Base-by-base conservation (phyloP, 169 alveolate genomes). In the Ichthyophthirius multifiliis region DNA sequence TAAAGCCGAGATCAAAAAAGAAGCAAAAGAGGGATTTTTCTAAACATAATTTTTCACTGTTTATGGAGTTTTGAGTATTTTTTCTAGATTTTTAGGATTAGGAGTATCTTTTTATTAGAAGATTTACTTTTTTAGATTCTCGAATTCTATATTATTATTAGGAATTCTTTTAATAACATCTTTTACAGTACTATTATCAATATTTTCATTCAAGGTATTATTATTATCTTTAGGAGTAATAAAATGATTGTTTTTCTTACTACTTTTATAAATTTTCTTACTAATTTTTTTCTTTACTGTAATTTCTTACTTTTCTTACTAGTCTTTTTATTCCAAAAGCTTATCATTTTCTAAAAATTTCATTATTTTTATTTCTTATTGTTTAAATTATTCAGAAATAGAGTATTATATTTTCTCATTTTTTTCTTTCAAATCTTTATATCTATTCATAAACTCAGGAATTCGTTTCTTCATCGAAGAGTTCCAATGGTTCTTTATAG, bases 401-500 rank as follows among this genome's bases (percentile, higher is more conserved):
- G n/a, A n/a, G n/a, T n/a, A n/a, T n/a, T n/a, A n/a, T n/a, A n/a
- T n/a, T n/a, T n/a, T n/a, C n/a, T 5, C 63, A 5, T 45, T 27
- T 13, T 45, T 45, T 5, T 5, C 16, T 13, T 62, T 76, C 18
- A 76, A 27, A 35, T 47, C 13, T 39, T 37, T 15, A 23, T 55
- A 31, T 16, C 55, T 48, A 15, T 71, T 64, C 34, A 71, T 23
- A 32, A 55, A 64, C 18, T 67, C 87, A 35, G 41, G 74, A 80
- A 47, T 83, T 65, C 89, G 48, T 47, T 89, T 84, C 34, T 93
- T 77, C 79, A 92, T 65, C 18, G 96, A 89, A 6, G 96, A 89
- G 65, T 92, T 90, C 80, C 93, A 95, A 75, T 93, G 93, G 65
- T 95, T 95, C 62, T 95, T 95, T 9, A 95, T 95, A 9, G 96